These are phyloP conservation scores for Chaetomium sp. DNA, from an alignment of 2,329 filamentous ascomycete species.

Conservation along the genomic window DNA sequence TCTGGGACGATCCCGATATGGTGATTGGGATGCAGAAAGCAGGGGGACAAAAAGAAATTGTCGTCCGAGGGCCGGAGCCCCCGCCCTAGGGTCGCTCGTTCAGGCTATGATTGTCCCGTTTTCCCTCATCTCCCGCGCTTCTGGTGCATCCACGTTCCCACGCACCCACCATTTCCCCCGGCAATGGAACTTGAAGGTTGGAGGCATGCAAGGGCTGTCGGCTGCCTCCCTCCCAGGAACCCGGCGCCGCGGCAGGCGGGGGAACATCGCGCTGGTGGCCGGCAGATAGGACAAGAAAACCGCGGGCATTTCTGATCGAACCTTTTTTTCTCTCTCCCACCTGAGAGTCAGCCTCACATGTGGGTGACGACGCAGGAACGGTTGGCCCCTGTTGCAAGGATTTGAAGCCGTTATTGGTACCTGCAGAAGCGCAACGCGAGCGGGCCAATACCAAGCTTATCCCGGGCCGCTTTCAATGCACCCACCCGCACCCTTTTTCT, in stretches of 20 bases:
- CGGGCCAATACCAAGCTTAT: constrained; percentile 11
- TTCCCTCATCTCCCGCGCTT: neutral
- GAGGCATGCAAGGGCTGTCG: neutral
- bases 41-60: constrained; percentile 3
- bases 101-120: neutral
- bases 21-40: neutral
- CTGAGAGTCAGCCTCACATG: neutral
- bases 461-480: no score
- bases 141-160: no score
- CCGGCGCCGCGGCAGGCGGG: no score
- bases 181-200: neutral
- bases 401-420: constrained; percentile 3
- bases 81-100: neutral
- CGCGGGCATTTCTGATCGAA: neutral
- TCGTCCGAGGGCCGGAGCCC: constrained; percentile 3
- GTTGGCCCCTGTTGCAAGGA: constrained; percentile 10
- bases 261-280: neutral
- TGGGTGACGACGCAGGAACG: neutral
- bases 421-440: constrained; percentile 4
- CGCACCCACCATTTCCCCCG: no score
- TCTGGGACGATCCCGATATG: constrained; percentile 8
- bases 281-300: neutral
- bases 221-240: neutral
- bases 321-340: neutral
- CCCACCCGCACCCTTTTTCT: constrained; percentile 9